Conservation (phyloP, 768 basidiomycete species). For the Rhodotorula graminis region DNA sequence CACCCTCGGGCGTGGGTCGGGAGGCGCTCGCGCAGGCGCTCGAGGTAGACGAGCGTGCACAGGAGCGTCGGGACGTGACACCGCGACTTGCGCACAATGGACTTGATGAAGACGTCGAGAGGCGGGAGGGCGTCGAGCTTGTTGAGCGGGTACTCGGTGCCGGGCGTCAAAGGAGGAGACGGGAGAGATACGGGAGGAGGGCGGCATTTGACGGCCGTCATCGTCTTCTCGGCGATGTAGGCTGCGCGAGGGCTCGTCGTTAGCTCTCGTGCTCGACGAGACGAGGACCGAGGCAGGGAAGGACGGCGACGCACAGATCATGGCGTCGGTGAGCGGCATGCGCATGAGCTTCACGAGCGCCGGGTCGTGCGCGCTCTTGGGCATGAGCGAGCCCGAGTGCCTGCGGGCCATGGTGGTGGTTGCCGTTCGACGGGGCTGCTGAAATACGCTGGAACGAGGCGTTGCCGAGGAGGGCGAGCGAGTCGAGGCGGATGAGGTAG, state of each 20-base stretch:
- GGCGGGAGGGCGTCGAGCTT: conserved; percentile 52
- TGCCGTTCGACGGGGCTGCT: not conserved
- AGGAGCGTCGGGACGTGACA: conserved; percentile 85
- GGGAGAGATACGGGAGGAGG: conserved; percentile 50
- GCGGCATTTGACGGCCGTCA: conserved; percentile 60
- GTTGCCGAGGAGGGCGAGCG: not conserved
- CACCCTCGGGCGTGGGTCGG: conserved; percentile 72
- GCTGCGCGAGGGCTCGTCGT: conserved; percentile 30
- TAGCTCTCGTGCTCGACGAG: too few relatives aligned
- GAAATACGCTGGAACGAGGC: not conserved
- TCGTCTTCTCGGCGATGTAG: conserved; percentile 71
- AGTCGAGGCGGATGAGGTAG: not conserved
- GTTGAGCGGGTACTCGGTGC: conserved; percentile 28
- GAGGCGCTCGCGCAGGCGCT: conserved; percentile 71
- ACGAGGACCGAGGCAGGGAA: not conserved
- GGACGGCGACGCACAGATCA: conserved; percentile 56
- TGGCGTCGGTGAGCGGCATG: conserved; percentile 67
- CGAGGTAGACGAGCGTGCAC: conserved; percentile 81
- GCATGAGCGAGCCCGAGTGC: conserved; percentile 71
- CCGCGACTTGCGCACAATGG: conserved; percentile 66
- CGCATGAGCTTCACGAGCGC: conserved; percentile 71
- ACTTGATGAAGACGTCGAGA: conserved; percentile 73
- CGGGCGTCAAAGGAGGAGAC: conserved; percentile 56
- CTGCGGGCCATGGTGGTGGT: conserved; percentile 9
- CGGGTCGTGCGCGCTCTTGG: conserved; percentile 66